phyloP scores from a whole-genome alignment of 2,329 filamentous ascomycete species.

The Diplodia scrobiculata region DNA sequence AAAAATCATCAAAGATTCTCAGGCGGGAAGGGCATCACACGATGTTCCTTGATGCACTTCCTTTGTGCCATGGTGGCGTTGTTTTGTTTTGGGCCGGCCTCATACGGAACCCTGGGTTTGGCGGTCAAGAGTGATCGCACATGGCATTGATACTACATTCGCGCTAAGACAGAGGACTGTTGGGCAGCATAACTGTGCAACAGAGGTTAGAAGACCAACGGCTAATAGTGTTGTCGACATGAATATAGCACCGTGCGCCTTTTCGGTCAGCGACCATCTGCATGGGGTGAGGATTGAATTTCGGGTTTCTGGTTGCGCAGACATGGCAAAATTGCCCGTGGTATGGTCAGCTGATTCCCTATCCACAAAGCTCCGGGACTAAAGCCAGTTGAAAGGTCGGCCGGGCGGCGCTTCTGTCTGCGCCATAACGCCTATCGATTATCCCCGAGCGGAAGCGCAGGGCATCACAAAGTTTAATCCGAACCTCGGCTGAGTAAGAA shows the following conservation, averaged over 20 bases:
- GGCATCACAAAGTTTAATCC: neutral
- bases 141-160: neutral
- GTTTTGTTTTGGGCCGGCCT: neutral
- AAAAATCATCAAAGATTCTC: neutral
- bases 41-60: neutral
- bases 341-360: neutral
- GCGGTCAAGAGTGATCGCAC: neutral
- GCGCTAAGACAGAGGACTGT: slow-evolving; percentile 1
- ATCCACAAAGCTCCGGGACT: neutral
- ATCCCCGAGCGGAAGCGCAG: neutral
- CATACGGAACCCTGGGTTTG: neutral
- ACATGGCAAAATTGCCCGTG: no score
- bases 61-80: neutral
- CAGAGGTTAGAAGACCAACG: neutral
- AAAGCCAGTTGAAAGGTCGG: neutral
- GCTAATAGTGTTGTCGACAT: neutral
- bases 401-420: neutral
- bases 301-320: neutral
- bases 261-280: neutral
- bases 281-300: neutral
- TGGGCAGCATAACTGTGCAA: no score
- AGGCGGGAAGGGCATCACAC: neutral
- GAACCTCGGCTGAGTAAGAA: neutral
- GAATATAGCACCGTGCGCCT: neutral
- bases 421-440: neutral